Base-by-base conservation (phyloP, 441 rosid genomes). In the Populus trichocarpa region DNA sequence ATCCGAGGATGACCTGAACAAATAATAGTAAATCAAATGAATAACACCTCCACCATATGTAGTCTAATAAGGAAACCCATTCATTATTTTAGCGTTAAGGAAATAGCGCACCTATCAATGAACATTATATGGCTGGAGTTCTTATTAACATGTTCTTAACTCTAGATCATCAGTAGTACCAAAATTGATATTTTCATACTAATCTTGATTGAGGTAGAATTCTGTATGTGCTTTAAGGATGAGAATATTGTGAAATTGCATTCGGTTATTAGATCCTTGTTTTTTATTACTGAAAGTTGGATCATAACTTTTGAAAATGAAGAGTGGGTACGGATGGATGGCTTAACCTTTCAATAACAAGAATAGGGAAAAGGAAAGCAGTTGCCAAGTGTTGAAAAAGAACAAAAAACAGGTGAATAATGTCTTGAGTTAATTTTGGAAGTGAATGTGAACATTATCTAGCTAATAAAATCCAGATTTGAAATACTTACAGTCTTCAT, bases 401-500 rank as follows among this genome's bases (percentile, higher is more conserved):
- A 57, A 32, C 28, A 25, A 12, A 70, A 79, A 53, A 32, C 23
- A 33, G 14, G 67, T 20, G 13, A 30, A 50, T 5, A 23, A 14
- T 6, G 10, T 13, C 25, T 32, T 33, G 33, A 67, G 59, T 35
- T 68, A 38, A 70, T 30, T 79, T 64, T 70, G 36, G 67, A n/a
- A 13, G 32, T 72, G 57, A 80, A 82, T 18, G 71, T 25, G 67
- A 66, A 70, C 2, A 53, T 42, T 22, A 18, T 61, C 28, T 18
- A 35, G 70, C 75, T 40, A 64, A 22, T 28, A 75, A 66, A 68
- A 73, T 65, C 23, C 26, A 32, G 70, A 77, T 46, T 77, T 20
- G 75, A 69, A 38, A 82, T 76, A 81, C 94, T 86, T 87, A 94
- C 99, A 96, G 75, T 93, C 97, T 86, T 96, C 99, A 86, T 96